phyloP scores from a whole-genome alignment of 1,139 yeast genomes.

The Debaryomyces sp. region DNA sequence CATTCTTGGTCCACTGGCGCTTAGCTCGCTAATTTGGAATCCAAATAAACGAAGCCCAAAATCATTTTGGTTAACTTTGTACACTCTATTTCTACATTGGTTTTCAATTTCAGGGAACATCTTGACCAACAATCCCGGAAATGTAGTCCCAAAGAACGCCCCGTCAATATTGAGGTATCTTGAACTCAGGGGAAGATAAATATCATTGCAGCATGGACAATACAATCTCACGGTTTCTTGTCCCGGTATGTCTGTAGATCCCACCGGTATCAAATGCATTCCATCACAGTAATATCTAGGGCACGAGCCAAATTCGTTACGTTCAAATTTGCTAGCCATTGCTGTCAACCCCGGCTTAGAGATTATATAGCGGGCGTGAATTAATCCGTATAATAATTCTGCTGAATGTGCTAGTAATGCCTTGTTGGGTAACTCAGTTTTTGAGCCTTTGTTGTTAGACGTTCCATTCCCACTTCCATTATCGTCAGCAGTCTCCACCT shows the following conservation, averaged over 20 bases:
- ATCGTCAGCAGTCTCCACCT: slow-evolving; percentile 75
- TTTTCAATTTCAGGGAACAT: slow-evolving; percentile 81
- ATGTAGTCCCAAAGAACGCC: slow-evolving; percentile 94
- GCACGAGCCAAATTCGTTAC: slow-evolving; percentile 88
- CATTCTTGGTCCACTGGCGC: slow-evolving; percentile 90
- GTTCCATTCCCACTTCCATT: slow-evolving; percentile 16
- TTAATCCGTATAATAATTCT: slow-evolving; percentile 86
- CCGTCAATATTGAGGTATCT: slow-evolving; percentile 90
- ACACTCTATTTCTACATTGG: slow-evolving; percentile 50
- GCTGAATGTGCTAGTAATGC: slow-evolving; percentile 88
- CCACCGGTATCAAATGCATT: slow-evolving; percentile 91
- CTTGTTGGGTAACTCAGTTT: slow-evolving; percentile 61
- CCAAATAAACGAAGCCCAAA: slow-evolving; percentile 86
- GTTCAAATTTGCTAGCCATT: slow-evolving; percentile 95
- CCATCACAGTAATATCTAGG: slow-evolving; percentile 91
- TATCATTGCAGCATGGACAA: slow-evolving; percentile 93
- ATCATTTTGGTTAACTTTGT: slow-evolving; percentile 53
- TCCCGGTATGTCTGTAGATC: slow-evolving; percentile 89
- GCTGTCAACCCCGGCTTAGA: slow-evolving; percentile 89
- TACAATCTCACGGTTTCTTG: slow-evolving; percentile 87
- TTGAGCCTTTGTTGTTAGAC: slow-evolving; percentile 17
- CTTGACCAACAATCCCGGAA: slow-evolving; percentile 88
- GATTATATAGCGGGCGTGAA: slow-evolving; percentile 89
- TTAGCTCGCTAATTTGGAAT: slow-evolving; percentile 73
- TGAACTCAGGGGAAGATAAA: slow-evolving; percentile 83